Base-by-base conservation (phyloP, 1,284 basidiomycete genomes). In the Golubevia pallescens region DNA sequence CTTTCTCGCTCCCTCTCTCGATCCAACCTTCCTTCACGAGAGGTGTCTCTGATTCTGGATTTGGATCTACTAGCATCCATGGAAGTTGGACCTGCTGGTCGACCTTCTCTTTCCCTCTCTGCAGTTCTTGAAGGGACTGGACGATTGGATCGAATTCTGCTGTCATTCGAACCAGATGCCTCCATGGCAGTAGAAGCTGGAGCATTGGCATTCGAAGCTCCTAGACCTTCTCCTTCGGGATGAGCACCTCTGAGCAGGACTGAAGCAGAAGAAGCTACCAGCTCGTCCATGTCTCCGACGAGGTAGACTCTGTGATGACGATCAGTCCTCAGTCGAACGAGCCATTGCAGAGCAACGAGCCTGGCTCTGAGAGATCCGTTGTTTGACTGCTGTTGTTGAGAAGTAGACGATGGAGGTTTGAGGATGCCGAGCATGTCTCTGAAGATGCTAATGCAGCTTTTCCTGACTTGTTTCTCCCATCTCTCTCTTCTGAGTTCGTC, bases 241-340 rank as follows among this genome's bases (percentile, higher is more conserved):
- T 10, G 8, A 10, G 28, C 4, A 6, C 53, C 57, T 19, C 60
- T 59, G 7, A 61, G 54, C 8, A 71, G 28, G 3, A 55, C 23
- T 21, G 61, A 61, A 2, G 70, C 70, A 38, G 67, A 48, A 1
- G 70, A 57, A 20, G 55, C 53, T 8, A 70, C 59, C 3, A 77
- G 65, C 2, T 73, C 74, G 53, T 80, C 80, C 14, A 80, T 55
- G 56, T 85, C 66, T 21, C 67, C 68, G 38, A 69, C 68, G 28
- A 85, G 67, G 58, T 78, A 85, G 48, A 85, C 71, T 16, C 75
- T 76, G 68, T 85, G 83, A 65, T 80, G 74, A n/a, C 74, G 72
- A 62, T 85, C 81, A 19, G 81, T 82, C 16, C 83, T 73, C 57
- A 85, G 68, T 38, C 83, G 74, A 23, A 85, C 59, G 21, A 83